Evolutionary conservation across 306 rosid genomes (phyloP), one percentile per base, ranked within the genome.

Genomic region (apple (Malus domestica)): DNA sequence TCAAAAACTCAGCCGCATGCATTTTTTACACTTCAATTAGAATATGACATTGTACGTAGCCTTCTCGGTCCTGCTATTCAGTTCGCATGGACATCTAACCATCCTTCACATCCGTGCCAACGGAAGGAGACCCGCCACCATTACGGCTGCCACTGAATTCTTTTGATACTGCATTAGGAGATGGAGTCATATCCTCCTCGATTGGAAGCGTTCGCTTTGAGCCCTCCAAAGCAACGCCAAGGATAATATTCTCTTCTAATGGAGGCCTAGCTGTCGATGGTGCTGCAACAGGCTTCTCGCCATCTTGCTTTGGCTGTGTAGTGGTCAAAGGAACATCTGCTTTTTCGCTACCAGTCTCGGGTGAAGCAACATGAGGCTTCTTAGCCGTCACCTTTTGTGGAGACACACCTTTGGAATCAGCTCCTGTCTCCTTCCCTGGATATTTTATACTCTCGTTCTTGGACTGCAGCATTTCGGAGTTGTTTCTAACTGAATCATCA

Each of bases 191-290:
- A 22, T 92, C 92, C 78, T 88, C 99, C 58, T 90, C 96, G 20
- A 95, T 92, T 10, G 93, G 99, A 70, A 95, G 99, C 52, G 96
- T 95, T 74, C 97, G 87, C 84, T 88, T 95, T 44, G 99, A 92
- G 69, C 97, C 99, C 73, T 95, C 97, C n/a, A 95, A 82, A 38
- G 97, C 99, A 80, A 95, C 97, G 59, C 90, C 99, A 15, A 95
- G 98, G 80, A 95, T 87, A 59, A 95, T 90, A 71, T 95, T 95
- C 80, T 92, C 98, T 81, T 92, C 97, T 46, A 95, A 73, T 58
- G 93, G 73, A 23, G 93, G 77, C 61, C 87, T 82, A 9, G 82
- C 64, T 32, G 79, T 67, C 38, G 88, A 68, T 13, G 85, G 49
- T 6, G 91, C 52, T 62, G 67, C 79, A 29, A 81, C 68, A 81